Base-by-base conservation (phyloP, 331 rosid species). In the Quercus tomentella region DNA sequence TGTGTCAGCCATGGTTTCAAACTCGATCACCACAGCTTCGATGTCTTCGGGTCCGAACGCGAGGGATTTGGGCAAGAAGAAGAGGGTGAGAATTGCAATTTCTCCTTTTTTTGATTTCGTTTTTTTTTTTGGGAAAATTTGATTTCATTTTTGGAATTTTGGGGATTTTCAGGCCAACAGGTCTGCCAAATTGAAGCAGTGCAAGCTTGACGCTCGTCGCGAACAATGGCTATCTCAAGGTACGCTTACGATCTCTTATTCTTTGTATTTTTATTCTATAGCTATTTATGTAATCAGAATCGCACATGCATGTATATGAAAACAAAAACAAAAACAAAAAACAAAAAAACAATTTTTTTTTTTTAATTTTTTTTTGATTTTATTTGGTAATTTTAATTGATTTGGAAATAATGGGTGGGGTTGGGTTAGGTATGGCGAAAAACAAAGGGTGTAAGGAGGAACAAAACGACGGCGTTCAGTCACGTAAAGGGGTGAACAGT, bases 211-310 rank as follows among this genome's bases (percentile, higher is more conserved):
- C 72, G 98, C 91, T 58, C 99, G 99, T 77, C 97, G 99, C 25
- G 99, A 96, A 80, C 99, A 96, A 84, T 96, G 98, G 99, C 87
- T 96, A 51, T 88, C 96, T 37, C 97, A 91, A 87, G 94, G 99
- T 96, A 82, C 22, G 75, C 7, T 7, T 5, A 30, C 71, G 60
- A 74, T 77, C 79, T 76, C 35, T 78, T 17, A 11, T 20, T 28
- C 6, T 72, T 52, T 72, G n/a, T 58, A 7, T 22, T 35, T 72
- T 11, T 58, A 17, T 22, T 28, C n/a, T 30, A 7, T 15, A 25
- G 23, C 33, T 78, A 20, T 55, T 23, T 60, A 54, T 17, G 54
- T n/a, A 14, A 23, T 4, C 1, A 2, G 1, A 25, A 76, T 41
- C 45, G 0, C 45, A 26, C 6, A 15, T 26, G n/a, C 21, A 41